These are phyloP conservation scores for Cymbidium sinense DNA, from an alignment of 106 monocot species.

Conservation along the genomic window DNA sequence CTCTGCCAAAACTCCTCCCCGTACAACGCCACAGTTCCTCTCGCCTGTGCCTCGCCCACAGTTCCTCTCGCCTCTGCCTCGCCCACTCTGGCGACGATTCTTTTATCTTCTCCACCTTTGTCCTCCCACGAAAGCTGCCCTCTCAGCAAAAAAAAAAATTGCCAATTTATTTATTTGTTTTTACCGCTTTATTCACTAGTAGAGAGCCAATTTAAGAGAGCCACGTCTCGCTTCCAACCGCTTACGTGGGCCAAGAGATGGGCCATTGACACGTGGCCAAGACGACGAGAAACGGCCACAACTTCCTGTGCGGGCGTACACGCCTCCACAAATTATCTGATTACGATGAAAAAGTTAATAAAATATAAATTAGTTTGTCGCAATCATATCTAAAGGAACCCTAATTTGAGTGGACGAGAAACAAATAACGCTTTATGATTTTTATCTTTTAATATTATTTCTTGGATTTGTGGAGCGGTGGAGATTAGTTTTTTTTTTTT, in stretches of 20 bases:
- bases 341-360: too few relatives aligned
- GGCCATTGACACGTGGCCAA: neutral
- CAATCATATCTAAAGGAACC: too few relatives aligned
- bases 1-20: too few relatives aligned
- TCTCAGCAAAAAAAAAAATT: neutral
- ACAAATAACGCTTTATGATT: too few relatives aligned
- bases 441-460: too few relatives aligned
- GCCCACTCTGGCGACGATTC: neutral
- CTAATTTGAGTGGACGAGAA: too few relatives aligned
- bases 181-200: neutral
- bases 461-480: too few relatives aligned
- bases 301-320: neutral
- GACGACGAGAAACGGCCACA: neutral
- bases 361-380: too few relatives aligned
- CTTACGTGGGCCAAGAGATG: neutral
- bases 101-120: neutral
- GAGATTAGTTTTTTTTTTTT: too few relatives aligned
- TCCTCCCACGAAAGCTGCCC: neutral
- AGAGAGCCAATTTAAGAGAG: neutral
- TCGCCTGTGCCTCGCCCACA: neutral
- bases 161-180: neutral
- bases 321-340: too few relatives aligned
- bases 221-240: neutral
- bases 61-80: neutral
- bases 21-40: neutral